Percentiles rank a stretch among this genome's conserved stretches.
These are phyloP conservation scores for Fusarium annulatum DNA, from an alignment of 2,329 filamentous ascomycete genomes.

Conservation along the genomic window DNA sequence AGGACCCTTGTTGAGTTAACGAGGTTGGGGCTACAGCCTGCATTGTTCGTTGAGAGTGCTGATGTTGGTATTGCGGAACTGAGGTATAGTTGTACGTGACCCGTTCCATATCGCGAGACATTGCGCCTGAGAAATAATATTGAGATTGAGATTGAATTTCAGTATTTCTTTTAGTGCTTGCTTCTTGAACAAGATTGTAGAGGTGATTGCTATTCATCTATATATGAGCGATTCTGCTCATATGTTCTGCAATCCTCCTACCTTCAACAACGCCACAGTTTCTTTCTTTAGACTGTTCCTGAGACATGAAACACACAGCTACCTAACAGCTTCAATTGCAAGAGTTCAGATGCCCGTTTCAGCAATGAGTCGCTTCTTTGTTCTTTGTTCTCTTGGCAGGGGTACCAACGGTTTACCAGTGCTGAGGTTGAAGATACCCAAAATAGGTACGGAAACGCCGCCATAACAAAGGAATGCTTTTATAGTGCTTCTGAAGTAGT, in stretches of 20 bases:
- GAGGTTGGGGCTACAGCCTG: conserved; percentile 20
- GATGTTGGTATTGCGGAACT: neutral
- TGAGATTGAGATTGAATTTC: too few species aligned
- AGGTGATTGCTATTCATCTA: neutral
- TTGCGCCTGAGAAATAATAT: neutral
- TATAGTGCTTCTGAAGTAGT: too few species aligned
- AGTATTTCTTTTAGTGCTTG: fast-evolving
- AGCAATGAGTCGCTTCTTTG: conserved; percentile 10
- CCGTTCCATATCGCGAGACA: neutral
- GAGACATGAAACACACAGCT: neutral
- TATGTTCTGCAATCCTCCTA: too few species aligned
- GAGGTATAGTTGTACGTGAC: neutral
- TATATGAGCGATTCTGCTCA: neutral
- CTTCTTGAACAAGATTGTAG: neutral
- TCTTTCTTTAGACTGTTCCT: conserved; percentile 15
- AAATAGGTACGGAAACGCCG: conserved; percentile 1
- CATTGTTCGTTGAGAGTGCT: neutral
- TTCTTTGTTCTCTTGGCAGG: conserved; percentile 27
- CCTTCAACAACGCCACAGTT: neutral
- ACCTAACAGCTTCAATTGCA: too few species aligned
- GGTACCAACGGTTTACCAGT: neutral
- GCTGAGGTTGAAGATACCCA: neutral
- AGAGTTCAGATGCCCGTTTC: neutral
- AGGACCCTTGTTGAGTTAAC: neutral
- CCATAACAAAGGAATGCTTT: neutral